Conservation (phyloP, 768 basidiomycete species). For the Lactarius sp. region DNA sequence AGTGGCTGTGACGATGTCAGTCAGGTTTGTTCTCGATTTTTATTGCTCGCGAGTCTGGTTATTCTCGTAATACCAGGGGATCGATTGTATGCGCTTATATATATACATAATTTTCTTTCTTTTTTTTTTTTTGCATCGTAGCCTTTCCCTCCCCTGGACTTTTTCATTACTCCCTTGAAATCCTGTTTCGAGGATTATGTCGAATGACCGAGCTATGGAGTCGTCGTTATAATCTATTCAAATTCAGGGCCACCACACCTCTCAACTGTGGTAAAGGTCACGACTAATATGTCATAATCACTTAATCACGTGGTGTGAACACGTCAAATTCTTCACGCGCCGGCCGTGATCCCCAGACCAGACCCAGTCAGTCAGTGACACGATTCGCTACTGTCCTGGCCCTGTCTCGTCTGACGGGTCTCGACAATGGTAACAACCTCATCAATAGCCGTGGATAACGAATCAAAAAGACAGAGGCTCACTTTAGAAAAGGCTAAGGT, state of each 20-base stretch:
- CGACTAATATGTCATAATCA: not conserved
- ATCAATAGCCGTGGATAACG: conserved; percentile 8
- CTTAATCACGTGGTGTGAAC: conserved; percentile 24
- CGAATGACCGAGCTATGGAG: not conserved
- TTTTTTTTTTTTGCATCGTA: not conserved
- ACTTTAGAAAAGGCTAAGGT: conserved; percentile 53
- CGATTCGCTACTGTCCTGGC: not conserved
- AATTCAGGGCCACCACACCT: not conserved
- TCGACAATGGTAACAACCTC: conserved; percentile 18
- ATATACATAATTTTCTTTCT: not conserved
- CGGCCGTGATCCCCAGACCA: not conserved
- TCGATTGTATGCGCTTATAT: not conserved
- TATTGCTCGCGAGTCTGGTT: conserved; percentile 5
- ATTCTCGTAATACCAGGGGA: not conserved
- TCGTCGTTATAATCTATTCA: not conserved
- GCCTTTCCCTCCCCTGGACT: not conserved
- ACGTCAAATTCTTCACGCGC: conserved; percentile 25
- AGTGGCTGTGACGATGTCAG: not conserved
- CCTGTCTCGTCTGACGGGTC: not conserved
- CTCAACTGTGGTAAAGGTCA: too few relatives aligned
- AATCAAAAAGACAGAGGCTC: conserved; percentile 39
- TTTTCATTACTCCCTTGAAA: not conserved
- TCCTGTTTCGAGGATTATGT: not conserved
- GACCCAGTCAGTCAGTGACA: too few relatives aligned
- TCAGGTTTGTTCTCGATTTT: not conserved